phyloP scores from a whole-genome alignment of 164 flowering plant species.

The Piper betle region DNA sequence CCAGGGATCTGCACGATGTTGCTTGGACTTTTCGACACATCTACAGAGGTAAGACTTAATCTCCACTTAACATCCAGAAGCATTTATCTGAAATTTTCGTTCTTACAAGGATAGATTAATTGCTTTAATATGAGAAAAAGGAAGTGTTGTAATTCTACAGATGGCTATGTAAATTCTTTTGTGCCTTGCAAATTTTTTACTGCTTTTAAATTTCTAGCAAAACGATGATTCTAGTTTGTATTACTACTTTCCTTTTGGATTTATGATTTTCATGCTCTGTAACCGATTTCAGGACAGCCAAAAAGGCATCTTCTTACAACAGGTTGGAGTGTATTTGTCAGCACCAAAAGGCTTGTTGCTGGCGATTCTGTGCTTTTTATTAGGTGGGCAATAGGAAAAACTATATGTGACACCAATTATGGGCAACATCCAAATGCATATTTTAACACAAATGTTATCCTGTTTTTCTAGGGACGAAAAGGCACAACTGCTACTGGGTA shows the following conservation, averaged over 20 bases:
- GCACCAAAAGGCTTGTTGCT: slow-evolving; percentile 85
- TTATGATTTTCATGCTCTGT: no score
- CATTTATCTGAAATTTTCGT: not conserved
- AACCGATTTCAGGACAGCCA: slow-evolving; percentile 62
- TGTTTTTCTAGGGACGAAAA: slow-evolving; percentile 63
- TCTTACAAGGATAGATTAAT: not conserved
- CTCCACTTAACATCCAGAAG: not conserved
- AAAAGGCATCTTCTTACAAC: slow-evolving; percentile 89
- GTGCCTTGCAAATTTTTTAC: no score
- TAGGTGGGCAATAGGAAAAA: slow-evolving; percentile 29
- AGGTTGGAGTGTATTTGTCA: slow-evolving; percentile 97
- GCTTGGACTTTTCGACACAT: slow-evolving; percentile 91
- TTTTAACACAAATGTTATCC: not conserved
- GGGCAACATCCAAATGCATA: not conserved
- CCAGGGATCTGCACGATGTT: slow-evolving; percentile 77
- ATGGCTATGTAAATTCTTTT: no score
- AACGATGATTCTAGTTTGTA: no score
- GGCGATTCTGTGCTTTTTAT: slow-evolving; percentile 93
- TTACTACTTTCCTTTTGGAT: no score
- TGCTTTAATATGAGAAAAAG: not conserved
- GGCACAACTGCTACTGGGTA: slow-evolving; percentile 76
- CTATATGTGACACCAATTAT: not conserved
- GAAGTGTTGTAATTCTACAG: no score
- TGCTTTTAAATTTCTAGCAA: no score
- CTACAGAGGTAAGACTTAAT: slow-evolving; percentile 56